These are phyloP conservation scores for Phycomyces blakesleeanus DNA, from an alignment of 192 early-diverging fungal species.

Conservation along the genomic window DNA sequence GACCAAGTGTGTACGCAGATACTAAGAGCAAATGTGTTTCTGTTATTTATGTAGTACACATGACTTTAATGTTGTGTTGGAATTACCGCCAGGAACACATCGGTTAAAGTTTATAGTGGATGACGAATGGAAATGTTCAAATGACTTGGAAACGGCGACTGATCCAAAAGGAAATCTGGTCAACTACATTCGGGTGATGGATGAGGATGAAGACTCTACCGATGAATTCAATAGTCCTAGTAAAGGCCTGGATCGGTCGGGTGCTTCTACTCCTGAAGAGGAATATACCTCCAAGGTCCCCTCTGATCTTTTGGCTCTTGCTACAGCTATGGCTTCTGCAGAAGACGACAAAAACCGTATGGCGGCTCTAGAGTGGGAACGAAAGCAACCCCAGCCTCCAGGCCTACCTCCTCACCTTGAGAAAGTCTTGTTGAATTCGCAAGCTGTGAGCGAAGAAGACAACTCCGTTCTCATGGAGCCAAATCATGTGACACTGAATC, in stretches of 20 bases:
- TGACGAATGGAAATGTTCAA: conserved; percentile 96
- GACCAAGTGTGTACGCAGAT: background rate
- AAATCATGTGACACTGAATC: conserved; percentile 91
- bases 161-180: conserved; percentile 95
- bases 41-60: too few species aligned
- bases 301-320: conserved; percentile 23
- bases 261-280: conserved; percentile 23
- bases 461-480: conserved; percentile 79
- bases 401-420: conserved; percentile 89
- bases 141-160: conserved; percentile 82
- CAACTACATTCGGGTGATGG: conserved; percentile 85
- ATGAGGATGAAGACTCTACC: conserved; percentile 51
- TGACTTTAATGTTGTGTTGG: conserved; percentile 79
- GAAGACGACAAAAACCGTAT: conserved; percentile 2
- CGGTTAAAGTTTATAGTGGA: conserved; percentile 98
- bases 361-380: conserved; percentile 16
- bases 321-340: conserved; percentile 12
- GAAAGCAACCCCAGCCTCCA: conserved; percentile 61
- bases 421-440: conserved; percentile 84
- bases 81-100: conserved; percentile 92
- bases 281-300: conserved; percentile 40
- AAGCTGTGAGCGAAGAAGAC: conserved; percentile 69
- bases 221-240: conserved; percentile 9
- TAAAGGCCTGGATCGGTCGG: background rate
- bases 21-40: background rate